These are phyloP conservation scores for Xylaria sp. DNA, from an alignment of 2,329 filamentous ascomycete genomes.

Conservation along the genomic window DNA sequence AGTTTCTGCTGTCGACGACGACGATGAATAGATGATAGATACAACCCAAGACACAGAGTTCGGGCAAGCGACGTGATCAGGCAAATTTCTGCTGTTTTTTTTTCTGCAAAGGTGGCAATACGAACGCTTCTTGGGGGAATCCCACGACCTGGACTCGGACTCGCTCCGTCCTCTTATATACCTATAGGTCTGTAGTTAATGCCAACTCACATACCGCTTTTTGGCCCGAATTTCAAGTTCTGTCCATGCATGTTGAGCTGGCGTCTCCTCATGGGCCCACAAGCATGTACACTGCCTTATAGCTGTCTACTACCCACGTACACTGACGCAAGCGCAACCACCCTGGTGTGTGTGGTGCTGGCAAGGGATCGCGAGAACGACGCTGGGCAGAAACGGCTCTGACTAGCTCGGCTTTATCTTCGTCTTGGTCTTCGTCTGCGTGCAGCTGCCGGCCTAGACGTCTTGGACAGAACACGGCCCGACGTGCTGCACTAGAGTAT, in stretches of 20 bases:
- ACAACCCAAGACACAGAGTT: slow-evolving; percentile 7
- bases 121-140: slow-evolving; percentile 17
- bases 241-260: slow-evolving; percentile 53
- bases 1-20: slow-evolving; percentile 22
- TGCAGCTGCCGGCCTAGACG: slow-evolving; percentile 24
- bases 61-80: slow-evolving; percentile 7
- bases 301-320: slow-evolving; percentile 37
- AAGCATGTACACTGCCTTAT: slow-evolving; percentile 45
- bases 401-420: slow-evolving; percentile 19
- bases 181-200: slow-evolving; percentile 30
- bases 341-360: slow-evolving; percentile 30
- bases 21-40: slow-evolving; percentile 4
- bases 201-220: slow-evolving; percentile 51
- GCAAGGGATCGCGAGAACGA: slow-evolving; percentile 30
- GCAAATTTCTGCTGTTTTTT: slow-evolving; percentile 3
- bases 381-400: slow-evolving; percentile 25
- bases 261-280: slow-evolving; percentile 49
- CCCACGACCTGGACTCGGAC: slow-evolving; percentile 24
- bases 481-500: slow-evolving; percentile 33
- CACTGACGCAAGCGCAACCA: slow-evolving; percentile 37
- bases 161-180: slow-evolving; percentile 43
- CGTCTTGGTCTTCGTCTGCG: slow-evolving; percentile 7
- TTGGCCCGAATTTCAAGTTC: slow-evolving; percentile 48
- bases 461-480: slow-evolving; percentile 32
- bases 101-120: slow-evolving; percentile 13